Evolutionary conservation across 2,329 filamentous ascomycete genomes (phyloP).

Genomic region (Colletotrichum liaoningense): DNA sequence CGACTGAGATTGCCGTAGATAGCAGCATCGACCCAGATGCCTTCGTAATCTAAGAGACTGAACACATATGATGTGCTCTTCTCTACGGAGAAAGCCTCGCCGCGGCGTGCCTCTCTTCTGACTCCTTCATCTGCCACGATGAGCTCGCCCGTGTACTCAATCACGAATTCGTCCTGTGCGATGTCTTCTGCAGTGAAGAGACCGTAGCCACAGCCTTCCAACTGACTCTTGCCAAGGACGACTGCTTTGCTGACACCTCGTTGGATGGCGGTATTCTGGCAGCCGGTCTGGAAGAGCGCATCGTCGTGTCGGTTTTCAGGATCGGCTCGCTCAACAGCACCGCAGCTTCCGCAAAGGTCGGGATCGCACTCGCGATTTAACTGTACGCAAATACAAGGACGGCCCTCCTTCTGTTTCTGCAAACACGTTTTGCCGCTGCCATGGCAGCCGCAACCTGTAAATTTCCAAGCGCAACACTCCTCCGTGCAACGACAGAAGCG

Average conservation of each 20-base stretch:
- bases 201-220: constrained; percentile 78
- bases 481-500: constrained; percentile 75
- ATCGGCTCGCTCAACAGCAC: constrained; percentile 75
- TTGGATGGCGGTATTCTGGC: constrained; percentile 80
- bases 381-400: constrained; percentile 76
- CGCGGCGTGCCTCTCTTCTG: constrained; percentile 71
- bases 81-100: constrained; percentile 71
- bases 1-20: constrained; percentile 83
- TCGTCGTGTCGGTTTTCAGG: constrained; percentile 73
- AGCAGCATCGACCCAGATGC: constrained; percentile 79
- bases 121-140: constrained; percentile 78
- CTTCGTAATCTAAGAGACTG: constrained; percentile 68
- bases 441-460: constrained; percentile 75
- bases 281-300: constrained; percentile 66
- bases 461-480: constrained; percentile 70
- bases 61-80: constrained; percentile 73
- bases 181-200: constrained; percentile 79
- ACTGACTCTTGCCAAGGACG: constrained; percentile 75
- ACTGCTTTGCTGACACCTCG: constrained; percentile 74
- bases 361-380: constrained; percentile 86
- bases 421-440: constrained; percentile 69
- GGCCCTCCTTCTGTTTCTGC: constrained; percentile 64
- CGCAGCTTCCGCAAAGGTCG: constrained; percentile 78
- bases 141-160: constrained; percentile 84
- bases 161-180: constrained; percentile 76